Evolutionary conservation across 768 basidiomycete species (phyloP).

Genomic region (Suillus luteus): DNA sequence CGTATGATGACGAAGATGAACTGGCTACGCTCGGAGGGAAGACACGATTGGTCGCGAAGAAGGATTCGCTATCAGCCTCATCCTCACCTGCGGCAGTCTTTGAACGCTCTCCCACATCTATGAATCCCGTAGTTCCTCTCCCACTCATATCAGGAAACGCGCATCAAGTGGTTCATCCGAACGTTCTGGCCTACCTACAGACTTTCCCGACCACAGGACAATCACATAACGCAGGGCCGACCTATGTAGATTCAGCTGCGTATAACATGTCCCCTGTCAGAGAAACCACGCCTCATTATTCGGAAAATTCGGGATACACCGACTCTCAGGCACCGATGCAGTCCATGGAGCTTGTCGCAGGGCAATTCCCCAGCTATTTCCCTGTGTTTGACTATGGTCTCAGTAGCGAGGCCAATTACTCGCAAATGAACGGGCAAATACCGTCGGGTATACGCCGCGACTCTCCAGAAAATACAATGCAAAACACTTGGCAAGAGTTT

Average conservation of each 20-base stretch:
- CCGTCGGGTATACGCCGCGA: conserved; percentile 34
- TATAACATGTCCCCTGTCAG: conserved; percentile 28
- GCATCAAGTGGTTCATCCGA: conserved; percentile 57
- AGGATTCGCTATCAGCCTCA: conserved; percentile 55
- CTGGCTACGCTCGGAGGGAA: conserved; percentile 64
- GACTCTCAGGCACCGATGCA: conserved; percentile 28
- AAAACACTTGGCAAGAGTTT: conserved; percentile 66
- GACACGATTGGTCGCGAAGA: conserved; percentile 65
- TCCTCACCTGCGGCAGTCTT: conserved; percentile 38
- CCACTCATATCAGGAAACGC: conserved; percentile 52
- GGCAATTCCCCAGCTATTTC: conserved; percentile 68
- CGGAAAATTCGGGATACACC: conserved; percentile 18
- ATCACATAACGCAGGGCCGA: conserved; percentile 25
- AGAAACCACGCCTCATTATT: conserved; percentile 22
- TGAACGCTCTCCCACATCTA: conserved; percentile 70
- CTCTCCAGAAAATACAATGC: conserved; percentile 63
- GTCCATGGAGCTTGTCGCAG: conserved; percentile 34
- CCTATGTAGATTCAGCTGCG: conserved; percentile 26
- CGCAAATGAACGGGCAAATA: conserved; percentile 41
- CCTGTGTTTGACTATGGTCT: conserved; percentile 72
- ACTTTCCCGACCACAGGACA: conserved; percentile 48
- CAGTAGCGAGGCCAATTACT: conserved; percentile 27
- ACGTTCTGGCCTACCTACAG: conserved; percentile 67
- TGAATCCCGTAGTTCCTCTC: conserved; percentile 72
- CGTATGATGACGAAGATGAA: conserved; percentile 61